Evolutionary conservation across 768 basidiomycete species (phyloP).

Genomic region (Ephemerocybe angulata): DNA sequence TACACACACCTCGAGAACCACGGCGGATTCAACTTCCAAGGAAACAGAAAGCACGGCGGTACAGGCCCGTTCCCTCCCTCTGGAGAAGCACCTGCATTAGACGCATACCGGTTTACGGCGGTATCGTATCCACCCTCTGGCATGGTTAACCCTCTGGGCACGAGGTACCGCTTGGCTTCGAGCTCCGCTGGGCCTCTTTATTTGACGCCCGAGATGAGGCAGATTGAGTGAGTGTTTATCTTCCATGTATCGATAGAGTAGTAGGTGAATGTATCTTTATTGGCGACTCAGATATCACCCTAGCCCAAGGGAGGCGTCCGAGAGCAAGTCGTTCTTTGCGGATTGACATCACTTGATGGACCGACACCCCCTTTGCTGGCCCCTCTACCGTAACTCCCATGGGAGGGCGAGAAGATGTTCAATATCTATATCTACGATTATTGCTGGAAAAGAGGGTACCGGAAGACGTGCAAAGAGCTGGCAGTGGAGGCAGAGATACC

Average conservation of each 20-base stretch:
- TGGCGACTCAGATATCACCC: no score
- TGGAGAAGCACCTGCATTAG: no score
- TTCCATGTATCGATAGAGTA: no score
- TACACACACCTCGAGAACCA: not conserved
- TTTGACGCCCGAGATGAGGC: not conserved
- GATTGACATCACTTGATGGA: no score
- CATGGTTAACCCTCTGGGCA: not conserved
- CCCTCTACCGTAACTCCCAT: no score
- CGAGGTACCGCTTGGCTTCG: not conserved
- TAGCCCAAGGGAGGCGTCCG: no score
- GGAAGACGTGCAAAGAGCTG: conserved; percentile 68
- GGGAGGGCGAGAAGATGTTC: no score
- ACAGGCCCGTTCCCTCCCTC: not conserved
- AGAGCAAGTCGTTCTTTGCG: no score
- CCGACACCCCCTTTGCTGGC: no score
- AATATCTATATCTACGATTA: conserved; percentile 90
- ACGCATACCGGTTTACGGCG: no score
- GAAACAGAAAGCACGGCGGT: not conserved
- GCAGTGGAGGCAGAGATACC: conserved; percentile 64
- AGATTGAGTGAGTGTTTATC: not conserved
- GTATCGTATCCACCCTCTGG: no score
- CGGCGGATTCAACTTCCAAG: not conserved
- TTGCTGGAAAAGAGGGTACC: conserved; percentile 74
- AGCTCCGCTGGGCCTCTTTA: not conserved
- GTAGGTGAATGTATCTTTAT: no score